Conservation (phyloP, 2,329 filamentous ascomycete species). For the Fusarium sp. region DNA sequence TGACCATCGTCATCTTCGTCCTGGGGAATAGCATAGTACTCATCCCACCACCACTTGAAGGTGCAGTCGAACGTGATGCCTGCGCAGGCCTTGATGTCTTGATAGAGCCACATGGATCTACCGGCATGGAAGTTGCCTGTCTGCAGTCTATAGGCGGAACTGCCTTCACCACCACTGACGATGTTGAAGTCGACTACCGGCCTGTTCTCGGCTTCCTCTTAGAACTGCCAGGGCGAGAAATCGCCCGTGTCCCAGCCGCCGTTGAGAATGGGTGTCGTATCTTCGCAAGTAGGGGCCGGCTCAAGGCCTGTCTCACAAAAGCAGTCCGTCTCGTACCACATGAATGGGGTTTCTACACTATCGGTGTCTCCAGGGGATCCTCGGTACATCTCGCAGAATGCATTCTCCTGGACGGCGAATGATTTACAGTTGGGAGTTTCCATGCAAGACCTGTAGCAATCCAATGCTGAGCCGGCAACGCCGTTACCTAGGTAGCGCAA, state of each 20-base stretch:
- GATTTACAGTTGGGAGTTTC: neutral
- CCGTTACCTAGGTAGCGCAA: neutral
- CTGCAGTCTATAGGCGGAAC: neutral
- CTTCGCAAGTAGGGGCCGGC: neutral
- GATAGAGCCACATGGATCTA: conserved; percentile 4
- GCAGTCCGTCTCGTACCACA: neutral
- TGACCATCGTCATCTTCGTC: accelerated
- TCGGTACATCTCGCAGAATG: neutral
- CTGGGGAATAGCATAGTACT: neutral
- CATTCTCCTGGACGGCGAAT: neutral
- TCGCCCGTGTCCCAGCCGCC: neutral
- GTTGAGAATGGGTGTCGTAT: neutral
- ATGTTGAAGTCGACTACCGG: neutral
- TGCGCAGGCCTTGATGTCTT: conserved; percentile 3
- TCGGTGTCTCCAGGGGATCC: neutral
- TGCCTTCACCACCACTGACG: neutral
- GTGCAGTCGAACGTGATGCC: neutral
- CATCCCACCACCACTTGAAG: conserved; percentile 6
- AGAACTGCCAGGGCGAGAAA: neutral
- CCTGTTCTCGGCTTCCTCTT: neutral
- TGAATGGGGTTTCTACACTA: accelerated
- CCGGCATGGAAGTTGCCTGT: conserved; percentile 3
- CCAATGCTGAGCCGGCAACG: neutral
- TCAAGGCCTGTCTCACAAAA: conserved; percentile 10
- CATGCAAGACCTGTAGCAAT: neutral